phyloP scores from a whole-genome alignment of 73 alveolate species.

The Paraurostyla sp. region DNA sequence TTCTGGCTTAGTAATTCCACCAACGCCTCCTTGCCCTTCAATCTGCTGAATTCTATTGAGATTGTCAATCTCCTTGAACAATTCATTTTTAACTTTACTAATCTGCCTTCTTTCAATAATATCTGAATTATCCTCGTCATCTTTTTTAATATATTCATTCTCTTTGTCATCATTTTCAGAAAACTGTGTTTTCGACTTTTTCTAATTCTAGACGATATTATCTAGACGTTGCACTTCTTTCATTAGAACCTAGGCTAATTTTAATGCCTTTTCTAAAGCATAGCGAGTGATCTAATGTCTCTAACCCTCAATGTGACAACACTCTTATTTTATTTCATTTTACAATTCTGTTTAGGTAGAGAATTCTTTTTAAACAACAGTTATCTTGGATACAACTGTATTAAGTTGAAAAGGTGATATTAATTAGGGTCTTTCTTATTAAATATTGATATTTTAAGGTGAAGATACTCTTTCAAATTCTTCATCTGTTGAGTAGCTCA shows the following conservation, averaged over 20 bases:
- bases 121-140: no score
- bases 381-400: neutral
- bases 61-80: neutral
- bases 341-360: no score
- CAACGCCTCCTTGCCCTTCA: no score
- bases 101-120: neutral
- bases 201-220: neutral
- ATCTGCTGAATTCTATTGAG: neutral
- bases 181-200: neutral
- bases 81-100: neutral
- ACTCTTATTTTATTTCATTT: neutral
- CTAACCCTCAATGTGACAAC: conserved; percentile 42
- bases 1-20: no score
- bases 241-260: conserved; percentile 28
- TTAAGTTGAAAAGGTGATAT: neutral
- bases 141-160: neutral
- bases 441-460: no score
- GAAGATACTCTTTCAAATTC: no score
- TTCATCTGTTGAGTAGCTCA: conserved; percentile 11
- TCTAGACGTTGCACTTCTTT: conserved; percentile 21
- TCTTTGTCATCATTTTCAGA: neutral
- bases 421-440: neutral
- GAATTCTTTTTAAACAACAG: neutral
- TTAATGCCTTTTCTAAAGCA: conserved; percentile 37
- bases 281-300: conserved; percentile 39